These are phyloP conservation scores for Voacanga thouarsii DNA, from an alignment of 257 asterid species.

Conservation along the genomic window DNA sequence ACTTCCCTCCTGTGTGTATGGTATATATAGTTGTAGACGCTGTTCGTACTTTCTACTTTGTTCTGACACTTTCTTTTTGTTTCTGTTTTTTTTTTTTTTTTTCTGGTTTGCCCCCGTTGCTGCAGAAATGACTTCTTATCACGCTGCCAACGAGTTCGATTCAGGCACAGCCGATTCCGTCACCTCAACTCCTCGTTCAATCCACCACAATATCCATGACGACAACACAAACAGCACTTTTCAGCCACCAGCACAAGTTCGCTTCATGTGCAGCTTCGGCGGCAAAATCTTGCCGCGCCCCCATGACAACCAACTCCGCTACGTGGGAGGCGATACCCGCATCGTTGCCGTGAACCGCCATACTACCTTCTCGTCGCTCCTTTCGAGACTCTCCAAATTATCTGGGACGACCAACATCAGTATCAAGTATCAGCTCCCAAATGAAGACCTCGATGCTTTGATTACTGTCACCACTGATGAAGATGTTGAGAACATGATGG, in stretches of 20 bases:
- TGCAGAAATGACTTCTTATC: slow-evolving; percentile 47
- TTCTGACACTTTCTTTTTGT: not conserved
- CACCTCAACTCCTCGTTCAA: slow-evolving; percentile 78
- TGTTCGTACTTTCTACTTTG: not conserved
- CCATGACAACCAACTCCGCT: slow-evolving; percentile 64
- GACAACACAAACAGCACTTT: slow-evolving; percentile 9
- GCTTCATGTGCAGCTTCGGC: slow-evolving; percentile 81
- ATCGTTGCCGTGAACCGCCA: slow-evolving; percentile 75
- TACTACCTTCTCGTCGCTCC: slow-evolving; percentile 47
- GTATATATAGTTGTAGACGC: not conserved
- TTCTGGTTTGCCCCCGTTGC: not conserved
- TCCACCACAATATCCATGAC: slow-evolving; percentile 47
- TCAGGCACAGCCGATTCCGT: slow-evolving; percentile 51
- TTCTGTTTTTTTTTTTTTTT: not conserved
- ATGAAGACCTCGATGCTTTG: slow-evolving; percentile 79
- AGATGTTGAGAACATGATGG: slow-evolving; percentile 93
- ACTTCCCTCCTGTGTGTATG: not conserved
- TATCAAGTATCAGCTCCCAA: slow-evolving; percentile 92
- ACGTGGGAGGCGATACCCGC: slow-evolving; percentile 67
- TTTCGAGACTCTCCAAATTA: slow-evolving; percentile 61
- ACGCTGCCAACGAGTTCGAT: slow-evolving; percentile 44
- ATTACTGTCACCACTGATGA: slow-evolving; percentile 78
- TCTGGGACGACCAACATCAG: slow-evolving; percentile 51
- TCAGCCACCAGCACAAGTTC: slow-evolving; percentile 44
- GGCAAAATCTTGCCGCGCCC: slow-evolving; percentile 60